Evolutionary conservation across 805 yeast species (phyloP).

Genomic region (Starmera pachycereana): DNA sequence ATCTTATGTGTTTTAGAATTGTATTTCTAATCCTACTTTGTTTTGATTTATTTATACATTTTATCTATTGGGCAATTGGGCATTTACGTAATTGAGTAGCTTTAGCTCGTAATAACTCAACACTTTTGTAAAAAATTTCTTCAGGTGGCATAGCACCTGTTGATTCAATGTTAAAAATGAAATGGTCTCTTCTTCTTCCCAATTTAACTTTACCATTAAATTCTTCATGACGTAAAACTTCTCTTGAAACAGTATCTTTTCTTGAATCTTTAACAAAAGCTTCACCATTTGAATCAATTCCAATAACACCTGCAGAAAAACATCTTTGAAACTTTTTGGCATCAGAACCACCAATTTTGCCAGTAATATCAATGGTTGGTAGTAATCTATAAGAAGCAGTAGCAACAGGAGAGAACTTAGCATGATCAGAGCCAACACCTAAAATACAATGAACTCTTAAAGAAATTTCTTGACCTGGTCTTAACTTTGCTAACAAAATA

Average conservation of each 20-base stretch:
- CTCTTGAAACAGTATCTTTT: constrained; percentile 94
- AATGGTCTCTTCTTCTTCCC: constrained; percentile 87
- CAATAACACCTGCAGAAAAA: constrained; percentile 91
- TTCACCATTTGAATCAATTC: constrained; percentile 48
- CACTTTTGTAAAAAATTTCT: constrained; percentile 87
- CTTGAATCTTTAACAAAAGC: constrained; percentile 86
- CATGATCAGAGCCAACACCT: constrained; percentile 92
- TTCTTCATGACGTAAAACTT: constrained; percentile 88
- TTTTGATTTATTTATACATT: neutral
- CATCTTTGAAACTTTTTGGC: constrained; percentile 80
- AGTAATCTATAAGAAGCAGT: constrained; percentile 92
- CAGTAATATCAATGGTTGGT: constrained; percentile 72
- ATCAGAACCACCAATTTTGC: constrained; percentile 65
- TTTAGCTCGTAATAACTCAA: constrained; percentile 76
- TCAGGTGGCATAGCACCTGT: constrained; percentile 97
- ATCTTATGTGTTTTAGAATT: no score
- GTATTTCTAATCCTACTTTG: neutral
- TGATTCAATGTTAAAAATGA: constrained; percentile 88
- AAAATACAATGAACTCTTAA: constrained; percentile 82
- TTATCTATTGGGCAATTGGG: constrained; percentile 38
- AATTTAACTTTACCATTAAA: constrained; percentile 81
- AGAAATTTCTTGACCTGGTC: constrained; percentile 96
- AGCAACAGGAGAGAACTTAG: constrained; percentile 94
- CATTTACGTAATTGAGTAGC: constrained; percentile 71
- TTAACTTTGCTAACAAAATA: constrained; percentile 78